These are phyloP conservation scores for Tetrahymena borealis DNA, from an alignment of 73 alveolate species.

Conservation along the genomic window DNA sequence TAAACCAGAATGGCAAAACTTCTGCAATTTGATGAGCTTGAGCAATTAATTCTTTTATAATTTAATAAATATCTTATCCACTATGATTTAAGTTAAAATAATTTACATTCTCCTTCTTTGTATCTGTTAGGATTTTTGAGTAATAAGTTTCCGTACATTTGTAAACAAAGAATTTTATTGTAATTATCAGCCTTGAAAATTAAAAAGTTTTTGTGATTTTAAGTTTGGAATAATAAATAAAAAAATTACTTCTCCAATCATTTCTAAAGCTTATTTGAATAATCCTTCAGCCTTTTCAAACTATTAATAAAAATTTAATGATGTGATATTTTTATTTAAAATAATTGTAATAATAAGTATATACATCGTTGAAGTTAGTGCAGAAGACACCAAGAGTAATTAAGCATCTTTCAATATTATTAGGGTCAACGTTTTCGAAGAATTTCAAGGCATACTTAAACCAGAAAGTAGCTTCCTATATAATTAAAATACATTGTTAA, in stretches of 20 bases:
- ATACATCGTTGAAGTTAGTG: background rate
- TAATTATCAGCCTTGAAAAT: background rate
- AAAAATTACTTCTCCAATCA: background rate
- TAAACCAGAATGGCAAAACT: background rate
- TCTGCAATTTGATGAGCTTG: background rate
- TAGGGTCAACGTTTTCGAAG: conserved; percentile 21
- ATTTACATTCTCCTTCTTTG: background rate
- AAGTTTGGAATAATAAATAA: too few relatives aligned
- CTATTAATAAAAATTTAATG: background rate
- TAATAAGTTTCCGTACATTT: background rate
- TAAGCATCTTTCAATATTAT: conserved; percentile 31
- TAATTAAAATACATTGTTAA: background rate
- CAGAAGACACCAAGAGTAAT: conserved; percentile 15
- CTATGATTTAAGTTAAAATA: background rate
- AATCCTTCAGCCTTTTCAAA: conserved; percentile 6
- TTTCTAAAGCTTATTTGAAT: background rate
- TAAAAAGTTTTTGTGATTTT: background rate
- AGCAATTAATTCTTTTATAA: background rate
- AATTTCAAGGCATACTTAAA: conserved; percentile 14
- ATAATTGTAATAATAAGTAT: background rate
- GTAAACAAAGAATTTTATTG: background rate
- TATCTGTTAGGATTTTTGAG: background rate
- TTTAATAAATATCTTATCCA: background rate
- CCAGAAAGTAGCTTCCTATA: conserved; percentile 15
- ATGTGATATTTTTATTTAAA: background rate